These are phyloP conservation scores for Neurospora sp. DNA, from an alignment of 495 filamentous ascomycete species.

Conservation along the genomic window DNA sequence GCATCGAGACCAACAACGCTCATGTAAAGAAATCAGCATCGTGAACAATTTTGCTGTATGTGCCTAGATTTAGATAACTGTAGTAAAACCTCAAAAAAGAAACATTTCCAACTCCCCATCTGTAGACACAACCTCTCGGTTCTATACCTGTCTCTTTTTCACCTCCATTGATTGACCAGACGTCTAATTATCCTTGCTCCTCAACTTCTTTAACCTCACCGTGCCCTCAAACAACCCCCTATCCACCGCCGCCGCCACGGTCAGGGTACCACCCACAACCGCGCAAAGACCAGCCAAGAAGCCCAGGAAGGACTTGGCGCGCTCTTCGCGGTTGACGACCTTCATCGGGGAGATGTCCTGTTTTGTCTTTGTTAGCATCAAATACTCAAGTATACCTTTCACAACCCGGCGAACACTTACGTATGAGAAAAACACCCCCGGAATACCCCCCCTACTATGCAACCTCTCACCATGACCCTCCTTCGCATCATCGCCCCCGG, in stretches of 20 bases:
- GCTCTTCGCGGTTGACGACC: constrained; percentile 91
- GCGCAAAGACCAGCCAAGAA: constrained; percentile 93
- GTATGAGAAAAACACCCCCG: constrained; percentile 97
- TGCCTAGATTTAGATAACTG: neutral
- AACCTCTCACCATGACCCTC: constrained; percentile 85
- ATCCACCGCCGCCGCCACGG: constrained; percentile 89
- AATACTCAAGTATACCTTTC: no score
- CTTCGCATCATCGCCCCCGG: constrained; percentile 68
- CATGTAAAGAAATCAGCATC: no score
- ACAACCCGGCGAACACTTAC: constrained; percentile 35
- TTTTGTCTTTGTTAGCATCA: neutral
- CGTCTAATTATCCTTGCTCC: constrained; percentile 42
- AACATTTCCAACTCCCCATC: neutral
- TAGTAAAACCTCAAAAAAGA: neutral
- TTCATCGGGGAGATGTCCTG: constrained; percentile 99
- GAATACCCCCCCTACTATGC: constrained; percentile 84
- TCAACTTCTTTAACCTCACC: constrained; percentile 76
- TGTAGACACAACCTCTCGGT: neutral
- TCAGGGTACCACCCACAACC: constrained; percentile 88
- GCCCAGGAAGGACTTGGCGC: constrained; percentile 73
- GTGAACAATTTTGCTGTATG: no score
- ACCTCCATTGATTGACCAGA: neutral
- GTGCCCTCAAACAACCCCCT: constrained; percentile 84
- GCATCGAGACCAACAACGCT: no score
- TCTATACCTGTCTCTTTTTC: neutral